Base-by-base conservation (phyloP, 306 rosid species). In the Vicia sativa region DNA sequence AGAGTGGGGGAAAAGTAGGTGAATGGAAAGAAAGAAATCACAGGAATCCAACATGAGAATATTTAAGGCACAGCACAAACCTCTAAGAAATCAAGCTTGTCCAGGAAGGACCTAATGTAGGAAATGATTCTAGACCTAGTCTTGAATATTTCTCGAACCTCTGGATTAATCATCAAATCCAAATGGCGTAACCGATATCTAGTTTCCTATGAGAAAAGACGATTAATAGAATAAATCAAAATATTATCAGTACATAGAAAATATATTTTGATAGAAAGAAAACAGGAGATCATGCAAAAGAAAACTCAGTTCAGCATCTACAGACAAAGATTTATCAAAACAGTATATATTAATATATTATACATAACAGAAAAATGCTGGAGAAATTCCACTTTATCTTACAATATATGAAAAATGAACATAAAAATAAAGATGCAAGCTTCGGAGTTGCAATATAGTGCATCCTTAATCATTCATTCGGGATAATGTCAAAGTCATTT, bases 81-180 rank as follows among this genome's bases (percentile, higher is more conserved):
- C 97, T 93, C 99, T 89, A 88, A 71, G 82, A 93, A 93, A 79
- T 93, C 92, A 70, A 78, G 92, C 56, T 85, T 74, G 60, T 90
- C 82, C n/a, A 93, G 86, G 81, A 85, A 93, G 46, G 52, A 81
- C 62, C 92, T 85, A 26, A 93, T 65, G 74, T 88, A 90, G 45
- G 77, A 49, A 67, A 93, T 79, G 42, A 93, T 43, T 81, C 77
- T 84, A 54, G 83, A 54, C 74, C 97, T 85, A 65, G 95, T 90
- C 88, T 73, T 90, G 74, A 93, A 93, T 75, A 93, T 87, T 58
- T 84, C 87, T 46, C 88, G 93, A 73, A 88, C 96, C 84, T 90
- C 99, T 0, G 74, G 67, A 68, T 89, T 82, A 80, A 93, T 46
- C 89, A 93, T 90, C 81, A 93, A 84, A 84, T 93, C 99, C 78